phyloP scores from a whole-genome alignment of 768 basidiomycete species.

The Russula sp. region DNA sequence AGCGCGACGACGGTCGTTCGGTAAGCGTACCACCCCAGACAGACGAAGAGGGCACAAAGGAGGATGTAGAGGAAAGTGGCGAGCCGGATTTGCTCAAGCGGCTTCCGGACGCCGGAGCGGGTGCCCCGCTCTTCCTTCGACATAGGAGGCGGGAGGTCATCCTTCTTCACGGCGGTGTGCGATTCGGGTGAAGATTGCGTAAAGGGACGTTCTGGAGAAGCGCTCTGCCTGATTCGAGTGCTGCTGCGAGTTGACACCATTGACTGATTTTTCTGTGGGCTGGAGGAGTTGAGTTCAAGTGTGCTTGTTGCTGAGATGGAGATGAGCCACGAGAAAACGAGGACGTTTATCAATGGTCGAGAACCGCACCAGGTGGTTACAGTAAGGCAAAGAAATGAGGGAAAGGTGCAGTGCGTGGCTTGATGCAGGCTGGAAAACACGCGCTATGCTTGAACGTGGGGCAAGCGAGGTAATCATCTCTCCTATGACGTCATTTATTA shows the following conservation, averaged over 20 bases:
- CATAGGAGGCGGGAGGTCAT: conserved; percentile 14
- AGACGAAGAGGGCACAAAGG: conserved; percentile 9
- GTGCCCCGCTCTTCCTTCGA: conserved; percentile 15
- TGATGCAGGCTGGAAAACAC: conserved; percentile 6
- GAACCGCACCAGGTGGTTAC: conserved; percentile 17
- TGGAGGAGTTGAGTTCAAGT: not conserved
- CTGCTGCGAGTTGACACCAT: conserved; percentile 22
- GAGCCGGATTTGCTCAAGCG: conserved; percentile 15
- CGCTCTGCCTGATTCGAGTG: conserved; percentile 12
- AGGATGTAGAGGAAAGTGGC: conserved; percentile 19
- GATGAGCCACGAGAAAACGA: conserved; percentile 16
- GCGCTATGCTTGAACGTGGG: conserved; percentile 6
- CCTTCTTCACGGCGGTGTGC: conserved; percentile 3
- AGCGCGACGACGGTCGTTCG: conserved; percentile 15
- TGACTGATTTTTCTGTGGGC: not conserved
- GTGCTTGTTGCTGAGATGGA: not conserved
- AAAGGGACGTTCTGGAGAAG: conserved; percentile 13
- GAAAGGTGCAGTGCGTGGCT: conserved; percentile 5
- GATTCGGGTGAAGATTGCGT: not conserved
- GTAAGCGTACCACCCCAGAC: conserved; percentile 21
- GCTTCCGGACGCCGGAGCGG: conserved; percentile 15
- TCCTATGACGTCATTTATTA: conserved; percentile 17
- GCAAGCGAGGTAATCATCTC: not conserved
- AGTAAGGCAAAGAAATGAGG: conserved; percentile 16
- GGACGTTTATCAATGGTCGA: conserved; percentile 1